Percentiles rank a stretch among this genome's conserved stretches.
Evolutionary conservation across 352 stramenopile genomes (phyloP).

Genomic region (Phytophthora colocasiae): DNA sequence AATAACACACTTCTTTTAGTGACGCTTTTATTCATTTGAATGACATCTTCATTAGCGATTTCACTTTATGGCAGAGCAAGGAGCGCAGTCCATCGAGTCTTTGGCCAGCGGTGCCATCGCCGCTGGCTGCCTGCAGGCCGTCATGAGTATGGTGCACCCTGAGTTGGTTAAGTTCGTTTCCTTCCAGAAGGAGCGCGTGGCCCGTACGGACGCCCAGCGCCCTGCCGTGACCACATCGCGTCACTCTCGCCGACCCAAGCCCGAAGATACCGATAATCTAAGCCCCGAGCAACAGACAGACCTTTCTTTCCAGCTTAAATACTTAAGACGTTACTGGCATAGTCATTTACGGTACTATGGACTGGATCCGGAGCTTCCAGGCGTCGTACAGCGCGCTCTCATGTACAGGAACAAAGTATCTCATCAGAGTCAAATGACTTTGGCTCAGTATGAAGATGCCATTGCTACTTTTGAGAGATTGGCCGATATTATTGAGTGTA

Average conservation of each 20-base stretch:
- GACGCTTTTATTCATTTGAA: too few species aligned
- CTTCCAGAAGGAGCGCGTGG: conserved; percentile 44
- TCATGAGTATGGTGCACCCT: conserved; percentile 53
- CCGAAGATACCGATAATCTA: conserved; percentile 1
- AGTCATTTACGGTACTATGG: conserved; percentile 42
- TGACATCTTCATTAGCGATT: too few species aligned
- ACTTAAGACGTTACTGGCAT: conserved; percentile 47
- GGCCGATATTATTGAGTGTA: conserved; percentile 45
- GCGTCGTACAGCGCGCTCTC: conserved; percentile 40
- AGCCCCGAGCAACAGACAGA: conserved; percentile 35
- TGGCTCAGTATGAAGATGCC: conserved; percentile 37
- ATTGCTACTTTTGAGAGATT: conserved; percentile 48
- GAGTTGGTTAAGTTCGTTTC: conserved; percentile 46
- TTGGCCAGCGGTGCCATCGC: conserved; percentile 39
- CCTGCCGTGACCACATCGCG: neutral
- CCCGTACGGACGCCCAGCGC: conserved; percentile 21
- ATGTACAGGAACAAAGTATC: conserved; percentile 47
- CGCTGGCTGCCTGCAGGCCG: conserved; percentile 45
- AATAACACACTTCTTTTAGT: too few species aligned
- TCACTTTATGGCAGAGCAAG: neutral
- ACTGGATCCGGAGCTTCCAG: conserved; percentile 33
- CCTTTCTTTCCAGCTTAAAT: conserved; percentile 48
- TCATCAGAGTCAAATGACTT: conserved; percentile 41
- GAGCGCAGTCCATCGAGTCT: conserved; percentile 32
- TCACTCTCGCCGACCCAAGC: neutral